Evolutionary conservation across 179 eudicot species (phyloP), one percentile per base, ranked within the genome.

Genomic region (Silene vulgaris): DNA sequence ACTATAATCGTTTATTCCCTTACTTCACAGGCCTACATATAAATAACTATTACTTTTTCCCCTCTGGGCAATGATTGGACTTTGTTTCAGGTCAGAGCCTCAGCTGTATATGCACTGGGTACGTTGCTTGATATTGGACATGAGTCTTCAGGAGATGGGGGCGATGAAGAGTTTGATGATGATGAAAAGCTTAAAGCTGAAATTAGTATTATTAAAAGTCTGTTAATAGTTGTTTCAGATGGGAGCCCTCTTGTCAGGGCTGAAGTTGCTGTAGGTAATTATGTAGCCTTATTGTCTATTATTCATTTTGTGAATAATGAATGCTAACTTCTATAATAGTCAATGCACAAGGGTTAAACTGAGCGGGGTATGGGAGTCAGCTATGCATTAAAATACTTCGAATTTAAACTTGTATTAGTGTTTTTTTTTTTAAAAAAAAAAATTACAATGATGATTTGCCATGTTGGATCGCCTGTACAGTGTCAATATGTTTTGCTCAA

Each of bases 171-270:
- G 43, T 74, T 77, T 88, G 97, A 95, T 86, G 92, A 95, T 88
- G 93, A 92, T 87, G 99, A 95, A 86, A 95, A 88, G 76, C 77
- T 81, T 73, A 86, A 72, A 83, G 90, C 93, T 82, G 97, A 95
- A 80, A 86, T 84, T 66, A 85, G 84, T 79, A 89, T 95, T 74
- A 79, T 90, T 29, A 89, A 83, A 78, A 89, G 84, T 86, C 91
- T 93, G 65, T 73, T 95, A 70, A 83, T 59, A 86, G 97, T 87
- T 87, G 96, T 87, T 81, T 87, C 91, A 6, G 97, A 95, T 89
- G 99, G 97, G 84, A 92, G 99, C 75, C 99, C 97, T 40, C 87
- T 95, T 74, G 99, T 95, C 61, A 84, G 97, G 70, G 93, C 91
- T 66, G 99, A 95, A 85, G 93, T 95, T 81, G 96, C 97, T 73